Evolutionary conservation across 805 yeast genomes (phyloP), one percentile per base, ranked within the genome.

Genomic region (Priceomyces carsonii): DNA sequence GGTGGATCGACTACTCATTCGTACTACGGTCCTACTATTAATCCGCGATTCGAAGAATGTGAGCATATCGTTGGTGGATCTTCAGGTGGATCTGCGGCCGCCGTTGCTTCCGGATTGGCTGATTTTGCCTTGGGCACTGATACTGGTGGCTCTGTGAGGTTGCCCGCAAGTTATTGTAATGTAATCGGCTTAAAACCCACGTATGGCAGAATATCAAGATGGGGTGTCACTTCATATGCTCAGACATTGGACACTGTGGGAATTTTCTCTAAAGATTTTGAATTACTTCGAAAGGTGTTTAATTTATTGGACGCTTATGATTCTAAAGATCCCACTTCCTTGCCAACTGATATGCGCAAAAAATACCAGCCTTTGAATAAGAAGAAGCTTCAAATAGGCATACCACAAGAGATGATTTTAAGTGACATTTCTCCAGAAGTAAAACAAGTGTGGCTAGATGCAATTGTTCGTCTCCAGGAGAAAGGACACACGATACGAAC

Each of bases 211-310:
- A 66, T 93, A 2, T 89, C 97, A 0, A 67, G 99, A 38, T 82
- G 87, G 80, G 99, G 99, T 2, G 87, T 93, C 6, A 65, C 90
- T 3, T 80, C 96, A 0, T 91, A 90, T 61, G 96, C 97, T 1
- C 98, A 95, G 59, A 81, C 91, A 25, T 68, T 93, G 35, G 99
- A 93, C 55, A 90, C 98, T 0, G 96, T 93, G 2, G 99, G 99
- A 0, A 73, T 95, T 1, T 36, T 90, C 20, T 66, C 90, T 0
- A 71, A 69, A 10, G 65, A 75, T 19, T 43, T 85, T 5, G 59
- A 55, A 0, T 49, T 61, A 0, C 45, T 85, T 2, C 51, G 59
- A 18, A 51, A 56, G 10, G 86, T 82, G 0, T 90, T 73, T 53
- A 39, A 55, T 1, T 65, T 74, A 0, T 51, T 93, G 32, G 81